Percentiles rank a stretch among this genome's conserved stretches.
phyloP scores from a whole-genome alignment of 202 grass and related monocot genomes.

The Eragrostis tef region DNA sequence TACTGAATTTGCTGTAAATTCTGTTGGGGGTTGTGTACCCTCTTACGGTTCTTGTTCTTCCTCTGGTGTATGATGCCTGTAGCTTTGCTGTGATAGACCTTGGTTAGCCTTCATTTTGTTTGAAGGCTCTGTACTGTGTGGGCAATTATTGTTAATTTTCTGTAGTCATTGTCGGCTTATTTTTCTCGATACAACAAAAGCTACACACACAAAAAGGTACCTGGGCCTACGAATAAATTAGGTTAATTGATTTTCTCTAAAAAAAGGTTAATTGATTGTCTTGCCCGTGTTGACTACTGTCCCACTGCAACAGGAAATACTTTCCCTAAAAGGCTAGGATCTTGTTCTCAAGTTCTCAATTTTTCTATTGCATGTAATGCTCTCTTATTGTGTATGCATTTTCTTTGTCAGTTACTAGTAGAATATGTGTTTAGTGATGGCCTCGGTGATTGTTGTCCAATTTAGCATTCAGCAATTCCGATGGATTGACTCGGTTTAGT shows the following conservation, averaged over 20 bases:
- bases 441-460: background rate
- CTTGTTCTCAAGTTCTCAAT: background rate
- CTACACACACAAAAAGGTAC: background rate
- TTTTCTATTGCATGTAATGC: background rate
- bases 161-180: background rate
- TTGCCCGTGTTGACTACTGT: background rate
- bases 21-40: background rate
- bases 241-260: too few relatives aligned
- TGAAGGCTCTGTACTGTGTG: background rate
- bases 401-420: background rate
- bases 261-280: too few relatives aligned
- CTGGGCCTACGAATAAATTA: background rate
- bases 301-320: background rate
- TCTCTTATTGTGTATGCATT: background rate
- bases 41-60: conserved; percentile 12
- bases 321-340: too few relatives aligned
- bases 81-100: background rate
- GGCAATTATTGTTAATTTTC: too few relatives aligned
- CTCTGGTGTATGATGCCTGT: background rate
- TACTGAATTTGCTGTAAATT: background rate
- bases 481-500: background rate
- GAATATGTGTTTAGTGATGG: background rate
- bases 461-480: background rate
- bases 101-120: background rate
- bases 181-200: background rate